These are phyloP conservation scores for Ustilago cynodontis DNA, from an alignment of 1,284 basidiomycete genomes.

Conservation along the genomic window DNA sequence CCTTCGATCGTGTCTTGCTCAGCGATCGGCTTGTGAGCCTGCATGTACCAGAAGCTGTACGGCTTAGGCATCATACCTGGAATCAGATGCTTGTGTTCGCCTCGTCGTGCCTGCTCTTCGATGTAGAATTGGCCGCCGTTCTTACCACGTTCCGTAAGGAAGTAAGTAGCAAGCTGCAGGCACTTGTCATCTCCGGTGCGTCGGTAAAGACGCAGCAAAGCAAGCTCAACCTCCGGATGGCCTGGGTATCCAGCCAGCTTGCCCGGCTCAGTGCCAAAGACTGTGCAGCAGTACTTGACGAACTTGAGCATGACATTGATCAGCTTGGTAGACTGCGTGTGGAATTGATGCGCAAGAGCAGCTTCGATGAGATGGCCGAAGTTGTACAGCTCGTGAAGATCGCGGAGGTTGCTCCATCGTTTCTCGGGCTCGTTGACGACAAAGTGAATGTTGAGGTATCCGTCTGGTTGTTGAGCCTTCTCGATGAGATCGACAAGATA, in stretches of 20 bases:
- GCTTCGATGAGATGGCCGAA: conserved; percentile 39
- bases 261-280: conserved; percentile 19
- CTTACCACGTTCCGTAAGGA: conserved; percentile 33
- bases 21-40: conserved; percentile 34
- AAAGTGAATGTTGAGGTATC: conserved; percentile 45
- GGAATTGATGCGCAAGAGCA: conserved; percentile 26
- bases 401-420: conserved; percentile 33
- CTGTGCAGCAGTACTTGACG: conserved; percentile 34
- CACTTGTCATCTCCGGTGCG: conserved; percentile 17
- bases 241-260: conserved; percentile 35
- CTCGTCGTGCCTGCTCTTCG: conserved; percentile 29
- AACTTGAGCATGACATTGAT: conserved; percentile 40
- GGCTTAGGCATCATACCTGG: conserved; percentile 36
- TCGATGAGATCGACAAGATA: conserved; percentile 31
- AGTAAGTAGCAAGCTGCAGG: conserved; percentile 28
- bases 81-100: conserved; percentile 21
- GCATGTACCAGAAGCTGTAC: conserved; percentile 44
- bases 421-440: conserved; percentile 33
- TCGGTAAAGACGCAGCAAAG: conserved; percentile 25
- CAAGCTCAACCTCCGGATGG: conserved; percentile 37
- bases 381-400: conserved; percentile 45
- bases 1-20: conserved; percentile 40
- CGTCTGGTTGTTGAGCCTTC: conserved; percentile 31
- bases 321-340: conserved; percentile 18
- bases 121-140: conserved; percentile 31